Percentiles rank a stretch among this genome's conserved stretches.
Conservation (phyloP, 768 basidiomycete genomes). For the Megacollybia marginata region DNA sequence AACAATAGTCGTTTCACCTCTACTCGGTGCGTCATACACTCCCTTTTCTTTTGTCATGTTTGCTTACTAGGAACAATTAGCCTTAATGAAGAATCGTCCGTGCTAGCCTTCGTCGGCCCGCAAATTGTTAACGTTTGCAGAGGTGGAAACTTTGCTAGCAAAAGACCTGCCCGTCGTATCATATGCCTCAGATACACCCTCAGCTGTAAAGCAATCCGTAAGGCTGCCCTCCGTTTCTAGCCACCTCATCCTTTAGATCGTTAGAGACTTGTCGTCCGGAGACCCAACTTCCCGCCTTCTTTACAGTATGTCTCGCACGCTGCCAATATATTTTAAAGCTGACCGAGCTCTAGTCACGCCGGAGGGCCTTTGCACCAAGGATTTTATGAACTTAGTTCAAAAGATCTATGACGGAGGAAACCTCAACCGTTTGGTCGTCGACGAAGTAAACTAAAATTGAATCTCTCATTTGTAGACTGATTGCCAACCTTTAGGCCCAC, state of each 20-base stretch:
- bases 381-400: slow-evolving; percentile 46
- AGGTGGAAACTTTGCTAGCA: slow-evolving; percentile 52
- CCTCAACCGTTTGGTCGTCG: slow-evolving; percentile 70
- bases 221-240: not conserved
- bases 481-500: slow-evolving; percentile 46
- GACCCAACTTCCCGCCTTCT: slow-evolving; percentile 54
- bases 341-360: slow-evolving; percentile 56
- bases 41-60: not conserved
- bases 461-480: not conserved
- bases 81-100: slow-evolving; percentile 79
- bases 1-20: slow-evolving; percentile 70
- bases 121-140: slow-evolving; percentile 24
- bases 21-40: slow-evolving; percentile 45
- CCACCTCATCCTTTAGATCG: slow-evolving; percentile 35
- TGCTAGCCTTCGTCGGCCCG: slow-evolving; percentile 1
- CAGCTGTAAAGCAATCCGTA: slow-evolving; percentile 50
- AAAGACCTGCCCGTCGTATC: slow-evolving; percentile 53
- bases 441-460: slow-evolving; percentile 47
- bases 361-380: slow-evolving; percentile 53
- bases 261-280: slow-evolving; percentile 51
- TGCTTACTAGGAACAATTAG: slow-evolving; percentile 25
- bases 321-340: not conserved
- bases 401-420: slow-evolving; percentile 44
- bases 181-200: slow-evolving; percentile 58
- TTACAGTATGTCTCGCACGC: slow-evolving; percentile 45